Percentiles rank a stretch among this genome's conserved stretches.
Evolutionary conservation across 176 grass and related monocot species (phyloP).

Genomic region (Oropetium thomaeum): DNA sequence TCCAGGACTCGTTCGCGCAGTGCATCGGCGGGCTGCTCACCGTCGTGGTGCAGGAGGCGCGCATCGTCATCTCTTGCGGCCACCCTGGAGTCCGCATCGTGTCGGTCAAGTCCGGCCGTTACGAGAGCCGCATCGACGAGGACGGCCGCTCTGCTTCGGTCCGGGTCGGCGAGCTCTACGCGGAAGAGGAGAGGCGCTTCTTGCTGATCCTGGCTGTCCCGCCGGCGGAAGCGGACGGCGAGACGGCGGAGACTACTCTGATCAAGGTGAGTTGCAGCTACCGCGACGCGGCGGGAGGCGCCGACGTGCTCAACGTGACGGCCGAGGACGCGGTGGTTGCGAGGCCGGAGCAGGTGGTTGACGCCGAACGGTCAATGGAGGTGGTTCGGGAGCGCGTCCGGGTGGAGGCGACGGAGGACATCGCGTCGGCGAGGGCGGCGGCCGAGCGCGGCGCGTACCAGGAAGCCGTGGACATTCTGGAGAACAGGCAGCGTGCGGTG

Average conservation of each 20-base stretch:
- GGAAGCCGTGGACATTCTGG: slow-evolving; percentile 40
- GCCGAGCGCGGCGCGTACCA: slow-evolving; percentile 32
- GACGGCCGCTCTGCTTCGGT: slow-evolving; percentile 34
- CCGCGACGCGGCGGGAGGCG: slow-evolving; percentile 19
- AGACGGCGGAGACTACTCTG: slow-evolving; percentile 22
- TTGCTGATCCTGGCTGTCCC: slow-evolving; percentile 47
- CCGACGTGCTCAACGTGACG: background rate
- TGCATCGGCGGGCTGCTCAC: slow-evolving; percentile 74
- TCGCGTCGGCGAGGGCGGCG: slow-evolving; percentile 38
- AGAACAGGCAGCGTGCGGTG: slow-evolving; percentile 22
- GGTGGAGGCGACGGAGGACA: slow-evolving; percentile 38
- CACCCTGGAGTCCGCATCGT: slow-evolving; percentile 27
- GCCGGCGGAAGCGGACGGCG: background rate
- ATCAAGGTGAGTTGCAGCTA: slow-evolving; percentile 45
- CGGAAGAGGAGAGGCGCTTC: slow-evolving; percentile 66
- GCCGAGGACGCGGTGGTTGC: slow-evolving; percentile 29
- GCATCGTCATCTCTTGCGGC: slow-evolving; percentile 11
- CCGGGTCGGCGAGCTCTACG: slow-evolving; percentile 51
- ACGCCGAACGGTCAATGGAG: slow-evolving; percentile 21
- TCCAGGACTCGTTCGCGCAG: slow-evolving; percentile 79
- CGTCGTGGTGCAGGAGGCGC: slow-evolving; percentile 47
- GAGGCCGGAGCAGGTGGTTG: background rate
- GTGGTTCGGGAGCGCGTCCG: slow-evolving; percentile 43
- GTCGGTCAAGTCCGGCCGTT: slow-evolving; percentile 49
- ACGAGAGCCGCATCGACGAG: slow-evolving; percentile 42